Percentiles rank a stretch among this genome's conserved stretches.
phyloP scores from a whole-genome alignment of 2,329 filamentous ascomycete species.

The Aspergillus alliaceus region DNA sequence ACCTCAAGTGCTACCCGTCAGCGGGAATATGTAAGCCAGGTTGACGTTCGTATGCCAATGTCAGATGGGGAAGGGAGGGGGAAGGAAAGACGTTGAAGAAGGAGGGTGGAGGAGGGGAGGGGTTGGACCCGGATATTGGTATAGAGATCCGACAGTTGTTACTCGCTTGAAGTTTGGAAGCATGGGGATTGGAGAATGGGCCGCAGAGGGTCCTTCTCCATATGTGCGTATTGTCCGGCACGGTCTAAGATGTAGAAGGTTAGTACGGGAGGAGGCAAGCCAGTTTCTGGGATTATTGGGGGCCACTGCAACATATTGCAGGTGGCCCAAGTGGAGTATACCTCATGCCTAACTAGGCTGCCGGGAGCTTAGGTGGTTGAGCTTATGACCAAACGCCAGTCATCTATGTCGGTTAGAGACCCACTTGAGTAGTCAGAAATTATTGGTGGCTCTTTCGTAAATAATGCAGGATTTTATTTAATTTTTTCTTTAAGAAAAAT shows the following conservation, averaged over 20 bases:
- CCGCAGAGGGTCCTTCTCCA: slow-evolving; percentile 18
- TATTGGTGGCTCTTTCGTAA: slow-evolving; percentile 17
- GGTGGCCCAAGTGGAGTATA: slow-evolving; percentile 19
- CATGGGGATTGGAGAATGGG: slow-evolving; percentile 12
- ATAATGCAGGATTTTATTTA: slow-evolving; percentile 17
- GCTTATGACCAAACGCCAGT: slow-evolving; percentile 25
- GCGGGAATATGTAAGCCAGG: slow-evolving; percentile 18
- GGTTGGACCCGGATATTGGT: slow-evolving; percentile 10
- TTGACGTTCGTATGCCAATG: slow-evolving; percentile 11
- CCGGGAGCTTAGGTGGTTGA: slow-evolving; percentile 28
- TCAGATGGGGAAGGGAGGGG: slow-evolving; percentile 2
- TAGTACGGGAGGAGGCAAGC: slow-evolving; percentile 6
- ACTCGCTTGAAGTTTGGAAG: slow-evolving; percentile 5
- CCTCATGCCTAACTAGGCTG: slow-evolving; percentile 25
- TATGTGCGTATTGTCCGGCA: slow-evolving; percentile 18
- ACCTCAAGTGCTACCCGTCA: slow-evolving; percentile 2
- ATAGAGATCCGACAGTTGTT: slow-evolving; percentile 13
- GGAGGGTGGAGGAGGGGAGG: slow-evolving; percentile 1
- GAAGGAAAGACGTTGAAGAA: not conserved
- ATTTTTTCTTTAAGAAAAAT: slow-evolving; percentile 1
- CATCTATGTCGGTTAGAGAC: slow-evolving; percentile 19
- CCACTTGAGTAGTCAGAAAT: slow-evolving; percentile 17
- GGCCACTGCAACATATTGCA: slow-evolving; percentile 20
- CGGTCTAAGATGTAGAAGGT: slow-evolving; percentile 8
- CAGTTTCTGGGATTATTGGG: slow-evolving; percentile 10